These are phyloP conservation scores for Aureobasidium sp. DNA, from an alignment of 2,329 filamentous ascomycete genomes.

Conservation along the genomic window DNA sequence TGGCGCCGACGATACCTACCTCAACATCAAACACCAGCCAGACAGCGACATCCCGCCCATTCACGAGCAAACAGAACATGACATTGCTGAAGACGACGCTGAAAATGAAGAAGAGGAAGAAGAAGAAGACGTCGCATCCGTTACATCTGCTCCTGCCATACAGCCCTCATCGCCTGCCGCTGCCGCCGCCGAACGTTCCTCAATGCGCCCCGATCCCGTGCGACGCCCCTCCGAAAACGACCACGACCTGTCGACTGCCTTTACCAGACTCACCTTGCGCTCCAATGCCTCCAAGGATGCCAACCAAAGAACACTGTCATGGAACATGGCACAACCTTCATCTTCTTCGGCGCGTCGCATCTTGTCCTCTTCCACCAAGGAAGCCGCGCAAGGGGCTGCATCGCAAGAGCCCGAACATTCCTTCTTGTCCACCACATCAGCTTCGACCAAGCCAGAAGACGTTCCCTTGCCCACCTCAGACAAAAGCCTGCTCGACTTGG, in stretches of 20 bases:
- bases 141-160: not conserved
- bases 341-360: not conserved
- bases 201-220: not conserved
- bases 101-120: conserved; percentile 16
- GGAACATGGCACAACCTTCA: not conserved
- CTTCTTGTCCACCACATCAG: not conserved
- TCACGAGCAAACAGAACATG: conserved; percentile 24
- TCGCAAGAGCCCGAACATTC: not conserved
- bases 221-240: not conserved
- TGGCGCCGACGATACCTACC: conserved; percentile 41
- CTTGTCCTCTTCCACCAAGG: not conserved
- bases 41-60: conserved; percentile 6
- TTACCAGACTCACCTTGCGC: conserved; percentile 9
- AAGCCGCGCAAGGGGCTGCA: not conserved
- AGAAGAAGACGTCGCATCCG: conserved; percentile 20
- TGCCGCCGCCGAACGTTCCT: conserved; percentile 32
- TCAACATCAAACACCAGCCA: conserved; percentile 25
- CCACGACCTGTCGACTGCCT: conserved; percentile 4
- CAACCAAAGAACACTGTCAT: not conserved
- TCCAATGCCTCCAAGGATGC: not conserved
- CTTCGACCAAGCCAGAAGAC: conserved; percentile 12
- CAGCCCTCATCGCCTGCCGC: conserved; percentile 38
- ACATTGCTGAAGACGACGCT: conserved; percentile 21
- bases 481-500: conserved; percentile 13
- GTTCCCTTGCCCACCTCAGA: conserved; percentile 8